Conservation (phyloP, 208 protist genomes). For the Wallacemonas rigidus region DNA sequence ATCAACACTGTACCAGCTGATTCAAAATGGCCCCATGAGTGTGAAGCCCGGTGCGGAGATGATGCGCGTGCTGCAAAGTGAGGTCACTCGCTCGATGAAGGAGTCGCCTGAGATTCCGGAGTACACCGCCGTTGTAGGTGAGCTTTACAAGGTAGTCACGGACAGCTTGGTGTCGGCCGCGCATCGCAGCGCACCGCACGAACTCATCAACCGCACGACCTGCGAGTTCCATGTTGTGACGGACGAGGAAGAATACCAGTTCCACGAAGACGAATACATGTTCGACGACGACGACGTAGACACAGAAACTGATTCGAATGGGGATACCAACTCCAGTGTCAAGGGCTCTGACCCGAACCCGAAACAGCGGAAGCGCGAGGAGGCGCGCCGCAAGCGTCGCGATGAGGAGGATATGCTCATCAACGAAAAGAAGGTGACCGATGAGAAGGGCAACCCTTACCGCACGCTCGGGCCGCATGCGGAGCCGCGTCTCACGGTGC, state of each 20-base stretch:
- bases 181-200: conserved; percentile 77
- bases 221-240: conserved; percentile 71
- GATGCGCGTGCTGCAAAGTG: conserved; percentile 71
- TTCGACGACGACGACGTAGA: conserved; percentile 82
- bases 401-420: conserved; percentile 90
- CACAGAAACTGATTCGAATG: conserved; percentile 32
- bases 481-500: conserved; percentile 73
- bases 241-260: conserved; percentile 86
- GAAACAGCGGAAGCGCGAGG: conserved; percentile 74
- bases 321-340: conserved; percentile 31
- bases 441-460: conserved; percentile 79
- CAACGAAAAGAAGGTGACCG: conserved; percentile 81
- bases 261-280: conserved; percentile 64
- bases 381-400: conserved; percentile 66
- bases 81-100: conserved; percentile 71
- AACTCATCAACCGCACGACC: conserved; percentile 76
- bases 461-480: conserved; percentile 79
- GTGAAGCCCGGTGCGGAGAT: conserved; percentile 68
- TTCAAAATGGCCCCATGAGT: conserved; percentile 74
- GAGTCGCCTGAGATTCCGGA: conserved; percentile 50
- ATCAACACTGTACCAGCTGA: conserved; percentile 67
- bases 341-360: conserved; percentile 48
- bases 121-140: conserved; percentile 62
- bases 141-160: conserved; percentile 84
- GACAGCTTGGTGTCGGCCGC: conserved; percentile 82